These are phyloP conservation scores for Capsicum pubescens DNA, from an alignment of 257 asterid species.

Conservation along the genomic window DNA sequence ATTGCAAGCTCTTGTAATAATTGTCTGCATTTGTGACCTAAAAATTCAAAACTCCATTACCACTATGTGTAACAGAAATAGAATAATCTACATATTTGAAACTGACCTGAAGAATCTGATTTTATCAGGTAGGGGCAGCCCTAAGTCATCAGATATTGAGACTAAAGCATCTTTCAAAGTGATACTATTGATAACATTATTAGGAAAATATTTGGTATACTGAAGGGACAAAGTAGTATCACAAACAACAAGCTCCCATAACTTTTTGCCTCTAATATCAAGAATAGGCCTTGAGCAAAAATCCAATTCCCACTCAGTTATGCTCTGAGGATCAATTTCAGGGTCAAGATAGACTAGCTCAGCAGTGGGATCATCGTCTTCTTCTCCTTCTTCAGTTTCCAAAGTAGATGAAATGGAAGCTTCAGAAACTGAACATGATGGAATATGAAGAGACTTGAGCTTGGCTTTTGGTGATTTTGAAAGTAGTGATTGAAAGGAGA, in stretches of 20 bases:
- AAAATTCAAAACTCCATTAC: slow-evolving; percentile 28
- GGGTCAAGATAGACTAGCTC: slow-evolving; percentile 88
- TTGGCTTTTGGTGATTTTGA: slow-evolving; percentile 31
- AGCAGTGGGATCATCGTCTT: slow-evolving; percentile 73
- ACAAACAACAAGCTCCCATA: slow-evolving; percentile 97
- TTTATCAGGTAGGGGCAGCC: slow-evolving; percentile 82
- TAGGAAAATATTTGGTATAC: slow-evolving; percentile 90
- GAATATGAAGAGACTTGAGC: slow-evolving; percentile 42
- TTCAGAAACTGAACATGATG: slow-evolving; percentile 60
- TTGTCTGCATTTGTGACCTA: slow-evolving; percentile 99
- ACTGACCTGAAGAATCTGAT: slow-evolving; percentile 82
- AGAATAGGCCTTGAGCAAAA: slow-evolving; percentile 97
- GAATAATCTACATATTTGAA: neutral
- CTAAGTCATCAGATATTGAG: slow-evolving; percentile 75
- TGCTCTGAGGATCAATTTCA: slow-evolving; percentile 68
- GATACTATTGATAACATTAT: slow-evolving; percentile 85
- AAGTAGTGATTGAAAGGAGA: slow-evolving; percentile 39
- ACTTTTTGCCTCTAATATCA: slow-evolving; percentile 91
- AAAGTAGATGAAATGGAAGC: slow-evolving; percentile 69
- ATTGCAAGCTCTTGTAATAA: slow-evolving; percentile 83
- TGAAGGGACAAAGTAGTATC: slow-evolving; percentile 86
- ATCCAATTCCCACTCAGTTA: slow-evolving; percentile 95
- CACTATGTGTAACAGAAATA: slow-evolving; percentile 13
- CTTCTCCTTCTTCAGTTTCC: slow-evolving; percentile 43
- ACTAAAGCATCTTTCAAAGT: slow-evolving; percentile 84